Conservation (phyloP, 2,329 filamentous ascomycete species). For the Herpotrichia juniperi region DNA sequence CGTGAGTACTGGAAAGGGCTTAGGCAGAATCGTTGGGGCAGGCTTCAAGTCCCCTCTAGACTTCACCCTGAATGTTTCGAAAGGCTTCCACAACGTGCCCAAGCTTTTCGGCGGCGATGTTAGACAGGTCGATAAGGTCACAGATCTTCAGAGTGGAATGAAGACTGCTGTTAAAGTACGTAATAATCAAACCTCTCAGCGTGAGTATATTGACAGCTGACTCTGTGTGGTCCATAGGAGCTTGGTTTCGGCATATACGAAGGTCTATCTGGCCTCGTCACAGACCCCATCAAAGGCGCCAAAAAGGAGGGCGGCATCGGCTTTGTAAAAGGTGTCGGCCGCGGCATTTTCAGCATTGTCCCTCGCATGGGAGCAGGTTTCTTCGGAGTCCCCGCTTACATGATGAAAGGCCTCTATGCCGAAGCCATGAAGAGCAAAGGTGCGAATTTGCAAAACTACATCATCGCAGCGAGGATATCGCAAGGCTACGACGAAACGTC, state of each 20-base stretch:
- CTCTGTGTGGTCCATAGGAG: slow-evolving; percentile 54
- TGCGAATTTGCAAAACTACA: slow-evolving; percentile 76
- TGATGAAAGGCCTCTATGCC: slow-evolving; percentile 81
- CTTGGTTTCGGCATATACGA: slow-evolving; percentile 81
- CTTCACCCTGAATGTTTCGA: slow-evolving; percentile 79
- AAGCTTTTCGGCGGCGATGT: slow-evolving; percentile 85
- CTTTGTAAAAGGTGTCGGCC: slow-evolving; percentile 79
- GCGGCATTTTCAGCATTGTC: slow-evolving; percentile 80
- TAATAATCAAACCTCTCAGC: not conserved
- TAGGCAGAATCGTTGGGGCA: slow-evolving; percentile 75
- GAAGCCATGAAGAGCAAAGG: slow-evolving; percentile 75
- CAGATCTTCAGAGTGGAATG: slow-evolving; percentile 75
- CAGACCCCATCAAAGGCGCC: slow-evolving; percentile 74
- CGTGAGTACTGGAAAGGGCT: slow-evolving; percentile 69
- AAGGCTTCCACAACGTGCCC: slow-evolving; percentile 87
- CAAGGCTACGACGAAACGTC: slow-evolving; percentile 74
- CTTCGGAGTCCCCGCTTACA: slow-evolving; percentile 74
- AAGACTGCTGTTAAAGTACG: slow-evolving; percentile 73
- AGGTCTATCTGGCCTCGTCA: slow-evolving; percentile 80
- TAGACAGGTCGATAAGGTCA: slow-evolving; percentile 78
- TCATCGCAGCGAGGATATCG: slow-evolving; percentile 75
- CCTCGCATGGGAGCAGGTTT: slow-evolving; percentile 78
- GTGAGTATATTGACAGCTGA: not conserved
- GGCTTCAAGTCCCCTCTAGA: slow-evolving; percentile 83
- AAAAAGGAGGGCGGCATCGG: slow-evolving; percentile 70